Evolutionary conservation across 2,329 filamentous ascomycete species (phyloP), one percentile per base, ranked within the genome.

Genomic region (Paracoccidioides lutzii): DNA sequence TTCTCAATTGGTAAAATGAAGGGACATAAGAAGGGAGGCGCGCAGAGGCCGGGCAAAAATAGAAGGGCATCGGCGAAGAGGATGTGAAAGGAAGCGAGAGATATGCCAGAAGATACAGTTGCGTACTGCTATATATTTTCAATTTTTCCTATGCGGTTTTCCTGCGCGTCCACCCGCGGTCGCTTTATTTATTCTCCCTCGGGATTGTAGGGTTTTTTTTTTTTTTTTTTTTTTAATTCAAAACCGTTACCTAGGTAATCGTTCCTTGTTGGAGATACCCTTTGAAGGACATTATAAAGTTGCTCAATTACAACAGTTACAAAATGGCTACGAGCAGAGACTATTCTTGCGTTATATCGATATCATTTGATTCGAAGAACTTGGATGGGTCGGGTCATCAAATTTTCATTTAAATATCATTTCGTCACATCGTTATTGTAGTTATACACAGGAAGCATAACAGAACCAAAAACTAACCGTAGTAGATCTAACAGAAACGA

Each of bases 1-100:
- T 97, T 94, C 75, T 90, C 85, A 55, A 79, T 78, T 41, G 89
- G 85, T 77, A 87, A 83, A 74, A 95, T 95, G 88, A 95, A 95
- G 78, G 78, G 75, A 4, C 59, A 64, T 33, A 63, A 61, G 45
- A 54, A 61, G 58, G 64, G 66, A 54, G 68, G 67, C 45, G 65
- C 71, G 45, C 72, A 75, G 63, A 69, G 78, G 59, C 74, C 73
- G 33, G 77, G 78, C n/a, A 80, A 80, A 69, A 76, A 71, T 63
- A 71, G 69, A 65, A 70, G 75, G 59, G 71, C 70, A 44, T 69
- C 72, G 10, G 62, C 61, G 45, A 70, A 64, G 59, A 66, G 54
- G 49, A 41, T n/a, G 54, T 56, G 57, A 55, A 43, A 50, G 53
- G 35, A 14, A 33, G 41, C 28, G 7, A 22, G 22, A 1, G 22